Conservation (phyloP, 1,139 yeast species). For the Candida tropicalis region DNA sequence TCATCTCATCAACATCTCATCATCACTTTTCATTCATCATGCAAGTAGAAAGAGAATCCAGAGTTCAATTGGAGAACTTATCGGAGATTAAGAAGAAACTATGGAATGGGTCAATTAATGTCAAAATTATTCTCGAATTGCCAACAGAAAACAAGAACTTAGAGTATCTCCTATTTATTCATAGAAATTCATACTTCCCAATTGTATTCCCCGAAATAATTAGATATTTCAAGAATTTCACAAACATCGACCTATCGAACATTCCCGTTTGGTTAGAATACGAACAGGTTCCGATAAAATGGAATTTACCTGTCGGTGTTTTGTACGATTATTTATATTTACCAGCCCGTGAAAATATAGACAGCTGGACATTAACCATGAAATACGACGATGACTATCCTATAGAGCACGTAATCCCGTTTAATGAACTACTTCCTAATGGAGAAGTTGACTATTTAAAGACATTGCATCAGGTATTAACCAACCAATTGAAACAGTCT, state of each 20-base stretch:
- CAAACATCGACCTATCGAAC: conserved; percentile 11
- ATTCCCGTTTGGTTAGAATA: conserved; percentile 66
- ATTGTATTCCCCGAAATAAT: conserved; percentile 43
- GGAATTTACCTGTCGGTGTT: conserved; percentile 83
- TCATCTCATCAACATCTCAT: not conserved
- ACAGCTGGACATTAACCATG: conserved; percentile 53
- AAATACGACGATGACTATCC: conserved; percentile 49
- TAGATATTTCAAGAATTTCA: conserved; percentile 43
- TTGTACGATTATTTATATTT: conserved; percentile 56
- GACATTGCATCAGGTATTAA: conserved; percentile 55
- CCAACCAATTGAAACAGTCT: conserved; percentile 80
- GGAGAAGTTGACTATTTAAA: conserved; percentile 25
- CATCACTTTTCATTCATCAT: not conserved
- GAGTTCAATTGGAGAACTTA: conserved; percentile 1
- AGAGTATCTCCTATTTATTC: conserved; percentile 28
- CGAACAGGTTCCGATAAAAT: conserved; percentile 63
- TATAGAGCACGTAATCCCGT: conserved; percentile 52
- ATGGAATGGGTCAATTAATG: conserved; percentile 62
- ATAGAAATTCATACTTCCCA: conserved; percentile 64
- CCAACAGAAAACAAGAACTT: conserved; percentile 7
- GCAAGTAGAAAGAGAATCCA: conserved; percentile 1
- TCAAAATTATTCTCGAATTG: conserved; percentile 31
- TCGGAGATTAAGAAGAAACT: conserved; percentile 35
- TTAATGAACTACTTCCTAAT: conserved; percentile 16
- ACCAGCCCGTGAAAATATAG: conserved; percentile 14